Evolutionary conservation across 371 early-diverging fungal species (phyloP).

Genomic region (Syncephalastrum monosporum): DNA sequence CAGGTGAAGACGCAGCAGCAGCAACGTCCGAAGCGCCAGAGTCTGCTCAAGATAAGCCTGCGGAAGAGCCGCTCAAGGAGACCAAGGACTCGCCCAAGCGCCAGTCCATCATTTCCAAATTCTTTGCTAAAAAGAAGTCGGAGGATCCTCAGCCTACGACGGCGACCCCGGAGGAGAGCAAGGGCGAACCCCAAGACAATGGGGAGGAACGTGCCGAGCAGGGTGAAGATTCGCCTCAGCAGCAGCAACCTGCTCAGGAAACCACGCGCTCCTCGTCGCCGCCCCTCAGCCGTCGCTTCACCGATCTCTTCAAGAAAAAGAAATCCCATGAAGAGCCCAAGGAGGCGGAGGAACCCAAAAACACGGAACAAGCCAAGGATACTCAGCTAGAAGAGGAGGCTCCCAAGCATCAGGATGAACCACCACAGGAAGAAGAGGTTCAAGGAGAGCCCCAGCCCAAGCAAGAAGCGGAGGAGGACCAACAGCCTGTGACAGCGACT

Average conservation of each 20-base stretch:
- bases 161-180: not conserved
- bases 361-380: not conserved
- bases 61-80: conserved; percentile 20
- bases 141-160: conserved; percentile 7
- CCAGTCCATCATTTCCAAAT: conserved; percentile 21
- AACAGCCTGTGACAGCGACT: not conserved
- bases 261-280: conserved; percentile 3
- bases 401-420: not conserved
- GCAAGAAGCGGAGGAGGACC: conserved; percentile 1
- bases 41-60: conserved; percentile 15
- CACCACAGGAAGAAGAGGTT: not conserved
- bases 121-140: conserved; percentile 23
- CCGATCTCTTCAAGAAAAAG: conserved; percentile 9
- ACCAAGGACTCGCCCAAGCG: conserved; percentile 23
- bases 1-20: not conserved
- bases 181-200: not conserved
- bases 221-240: not conserved
- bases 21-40: not conserved
- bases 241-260: not conserved
- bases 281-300: conserved; percentile 14
- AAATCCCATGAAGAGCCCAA: conserved; percentile 1
- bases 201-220: not conserved
- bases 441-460: not conserved
- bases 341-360: conserved; percentile 3
- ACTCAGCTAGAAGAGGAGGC: conserved; percentile 3